phyloP scores from a whole-genome alignment of 768 basidiomycete genomes.

The Leccinellum rugosiceps region DNA sequence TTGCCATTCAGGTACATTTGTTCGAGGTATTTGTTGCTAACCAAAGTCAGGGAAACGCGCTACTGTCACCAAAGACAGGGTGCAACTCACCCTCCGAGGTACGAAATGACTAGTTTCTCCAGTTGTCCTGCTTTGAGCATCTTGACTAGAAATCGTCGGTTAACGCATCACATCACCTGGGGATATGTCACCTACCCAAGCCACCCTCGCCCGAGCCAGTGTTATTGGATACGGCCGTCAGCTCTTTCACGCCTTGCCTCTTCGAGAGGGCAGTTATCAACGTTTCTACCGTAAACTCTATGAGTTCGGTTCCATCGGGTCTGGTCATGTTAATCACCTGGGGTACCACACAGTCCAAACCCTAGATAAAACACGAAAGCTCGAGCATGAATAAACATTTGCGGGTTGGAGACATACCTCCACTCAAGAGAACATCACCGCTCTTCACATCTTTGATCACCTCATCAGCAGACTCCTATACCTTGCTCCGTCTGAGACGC shows the following conservation, averaged over 20 bases:
- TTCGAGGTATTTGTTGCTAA: constrained; percentile 82
- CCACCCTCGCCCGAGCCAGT: constrained; percentile 68
- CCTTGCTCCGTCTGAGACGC: constrained; percentile 41
- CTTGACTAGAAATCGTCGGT: constrained; percentile 45
- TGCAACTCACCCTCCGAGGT: constrained; percentile 68
- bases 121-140: constrained; percentile 72
- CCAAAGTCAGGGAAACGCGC: neutral
- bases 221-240: constrained; percentile 86
- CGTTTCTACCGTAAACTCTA: constrained; percentile 50
- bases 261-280: constrained; percentile 71
- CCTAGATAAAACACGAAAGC: constrained; percentile 40
- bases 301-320: neutral
- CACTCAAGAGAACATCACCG: constrained; percentile 71
- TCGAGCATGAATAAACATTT: neutral
- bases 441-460: constrained; percentile 81
- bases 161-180: neutral
- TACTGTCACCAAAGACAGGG: neutral
- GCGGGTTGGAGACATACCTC: constrained; percentile 49
- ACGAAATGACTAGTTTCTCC: constrained; percentile 79
- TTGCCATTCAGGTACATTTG: constrained; percentile 71
- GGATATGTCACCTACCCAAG: constrained; percentile 44
- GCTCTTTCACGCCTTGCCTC: constrained; percentile 61
- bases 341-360: constrained; percentile 87
- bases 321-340: constrained; percentile 44
- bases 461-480: constrained; percentile 76